phyloP scores from a whole-genome alignment of 2,329 filamentous ascomycete species.

The Davidsoniella eucalypti region DNA sequence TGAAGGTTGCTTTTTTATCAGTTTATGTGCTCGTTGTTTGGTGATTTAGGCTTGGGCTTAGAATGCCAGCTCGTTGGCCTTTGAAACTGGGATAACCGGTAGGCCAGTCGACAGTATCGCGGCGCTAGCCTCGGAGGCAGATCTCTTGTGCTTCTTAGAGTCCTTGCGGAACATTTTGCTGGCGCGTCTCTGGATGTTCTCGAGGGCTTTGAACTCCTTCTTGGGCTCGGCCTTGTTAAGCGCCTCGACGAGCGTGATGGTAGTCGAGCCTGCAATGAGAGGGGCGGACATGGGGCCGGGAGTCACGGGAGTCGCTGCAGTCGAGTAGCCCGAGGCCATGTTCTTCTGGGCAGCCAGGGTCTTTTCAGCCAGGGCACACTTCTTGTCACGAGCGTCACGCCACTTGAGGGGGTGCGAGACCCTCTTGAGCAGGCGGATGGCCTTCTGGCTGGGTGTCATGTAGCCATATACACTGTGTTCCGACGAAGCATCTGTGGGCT shows the following conservation, averaged over 20 bases:
- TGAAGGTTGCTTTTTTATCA: too few species aligned
- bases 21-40: not conserved
- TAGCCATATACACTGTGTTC: slow-evolving; percentile 12
- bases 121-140: not conserved
- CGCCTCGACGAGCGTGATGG: slow-evolving; percentile 7
- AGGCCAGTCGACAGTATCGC: slow-evolving; percentile 7
- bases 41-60: too few species aligned
- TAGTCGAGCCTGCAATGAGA: slow-evolving; percentile 1
- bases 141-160: slow-evolving; percentile 5
- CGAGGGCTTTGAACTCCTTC: slow-evolving; percentile 4
- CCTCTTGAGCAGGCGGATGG: slow-evolving; percentile 11
- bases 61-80: slow-evolving; percentile 7
- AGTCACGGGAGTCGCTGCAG: not conserved
- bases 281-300: not conserved
- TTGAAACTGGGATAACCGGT: slow-evolving; percentile 6
- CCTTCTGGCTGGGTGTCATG: slow-evolving; percentile 12
- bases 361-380: slow-evolving; percentile 9
- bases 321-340: slow-evolving; percentile 6
- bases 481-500: slow-evolving; percentile 10
- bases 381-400: slow-evolving; percentile 9
- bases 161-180: slow-evolving; percentile 9
- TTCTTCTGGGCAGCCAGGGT: slow-evolving; percentile 5
- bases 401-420: slow-evolving; percentile 10
- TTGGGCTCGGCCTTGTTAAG: not conserved
- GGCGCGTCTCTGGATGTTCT: slow-evolving; percentile 5